These are phyloP conservation scores for Fusarium nisikadoi DNA, from an alignment of 2,329 filamentous ascomycete species.

Conservation along the genomic window DNA sequence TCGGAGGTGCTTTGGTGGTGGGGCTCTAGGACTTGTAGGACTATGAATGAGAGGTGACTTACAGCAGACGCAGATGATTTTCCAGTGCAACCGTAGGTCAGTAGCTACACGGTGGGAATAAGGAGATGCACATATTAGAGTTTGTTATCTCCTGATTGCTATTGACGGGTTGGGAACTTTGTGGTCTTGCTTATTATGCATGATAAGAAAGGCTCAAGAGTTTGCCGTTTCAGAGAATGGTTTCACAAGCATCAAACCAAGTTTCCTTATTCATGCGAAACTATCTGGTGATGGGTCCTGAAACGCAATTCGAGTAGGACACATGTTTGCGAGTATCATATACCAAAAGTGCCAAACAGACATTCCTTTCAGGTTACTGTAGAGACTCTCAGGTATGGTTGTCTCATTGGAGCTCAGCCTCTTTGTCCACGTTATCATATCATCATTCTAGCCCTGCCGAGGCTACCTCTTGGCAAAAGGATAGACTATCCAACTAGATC, in stretches of 20 bases:
- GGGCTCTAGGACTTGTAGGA: slow-evolving; percentile 24
- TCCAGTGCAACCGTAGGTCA: background rate
- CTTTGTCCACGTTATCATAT: slow-evolving; percentile 13
- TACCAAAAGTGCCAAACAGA: slow-evolving; percentile 14
- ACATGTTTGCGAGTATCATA: background rate
- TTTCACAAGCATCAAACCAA: slow-evolving; percentile 25
- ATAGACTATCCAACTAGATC: background rate
- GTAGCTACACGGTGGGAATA: slow-evolving; percentile 18
- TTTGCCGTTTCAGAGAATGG: slow-evolving; percentile 25
- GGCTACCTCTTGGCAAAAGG: background rate
- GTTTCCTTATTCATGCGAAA: slow-evolving; percentile 13
- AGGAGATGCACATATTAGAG: background rate
- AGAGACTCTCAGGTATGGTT: background rate
- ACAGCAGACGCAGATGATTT: background rate
- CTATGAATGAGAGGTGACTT: background rate
- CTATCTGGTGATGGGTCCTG: slow-evolving; percentile 6
- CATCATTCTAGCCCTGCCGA: background rate
- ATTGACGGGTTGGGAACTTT: background rate
- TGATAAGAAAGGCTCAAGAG: background rate
- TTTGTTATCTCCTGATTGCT: background rate
- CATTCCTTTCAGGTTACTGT: background rate
- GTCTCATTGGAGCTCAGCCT: slow-evolving; percentile 12
- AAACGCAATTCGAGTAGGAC: slow-evolving; percentile 29
- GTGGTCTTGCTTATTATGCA: background rate
- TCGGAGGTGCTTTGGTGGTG: slow-evolving; percentile 12